phyloP scores from a whole-genome alignment of 177 flowering plant species.

The Tripterygium wilfordii region DNA sequence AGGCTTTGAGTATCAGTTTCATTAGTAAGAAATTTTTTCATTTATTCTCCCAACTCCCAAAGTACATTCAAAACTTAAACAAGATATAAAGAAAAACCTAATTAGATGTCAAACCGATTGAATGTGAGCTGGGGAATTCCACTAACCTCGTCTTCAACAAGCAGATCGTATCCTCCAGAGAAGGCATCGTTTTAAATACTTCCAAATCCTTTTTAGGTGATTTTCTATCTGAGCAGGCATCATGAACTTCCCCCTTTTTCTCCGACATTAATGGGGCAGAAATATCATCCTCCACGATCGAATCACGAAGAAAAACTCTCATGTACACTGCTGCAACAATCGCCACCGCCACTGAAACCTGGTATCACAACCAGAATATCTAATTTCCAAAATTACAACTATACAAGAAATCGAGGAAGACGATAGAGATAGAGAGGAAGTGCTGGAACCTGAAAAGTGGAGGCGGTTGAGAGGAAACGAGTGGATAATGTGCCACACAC shows the following conservation, averaged over 20 bases:
- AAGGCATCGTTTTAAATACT: constrained; percentile 26
- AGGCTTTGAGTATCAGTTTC: too few relatives aligned
- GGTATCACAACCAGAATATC: neutral
- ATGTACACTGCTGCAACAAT: constrained; percentile 28
- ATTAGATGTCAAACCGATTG: too few relatives aligned
- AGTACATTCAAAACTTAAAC: too few relatives aligned
- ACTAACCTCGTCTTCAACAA: constrained; percentile 47
- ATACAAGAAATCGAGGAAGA: neutral
- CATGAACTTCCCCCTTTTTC: constrained; percentile 8
- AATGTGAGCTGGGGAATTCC: too few relatives aligned
- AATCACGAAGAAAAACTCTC: constrained; percentile 37
- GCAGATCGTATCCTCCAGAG: constrained; percentile 20
- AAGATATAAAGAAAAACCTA: neutral
- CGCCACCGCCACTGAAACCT: constrained; percentile 29
- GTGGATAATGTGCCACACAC: constrained; percentile 37
- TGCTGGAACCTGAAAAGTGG: constrained; percentile 36
- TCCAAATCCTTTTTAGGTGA: constrained; percentile 1
- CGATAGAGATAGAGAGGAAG: constrained; percentile 8
- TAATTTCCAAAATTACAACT: neutral
- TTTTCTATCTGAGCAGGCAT: constrained; percentile 1
- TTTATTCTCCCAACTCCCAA: too few relatives aligned
- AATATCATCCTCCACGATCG: constrained; percentile 11
- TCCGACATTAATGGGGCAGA: constrained; percentile 12
- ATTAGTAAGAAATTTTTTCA: too few relatives aligned
- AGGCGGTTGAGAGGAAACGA: constrained; percentile 44